Percentiles rank a stretch among this genome's conserved stretches.
Evolutionary conservation across 2,329 filamentous ascomycete genomes (phyloP).

Genomic region (Ceratocystis colombiana): DNA sequence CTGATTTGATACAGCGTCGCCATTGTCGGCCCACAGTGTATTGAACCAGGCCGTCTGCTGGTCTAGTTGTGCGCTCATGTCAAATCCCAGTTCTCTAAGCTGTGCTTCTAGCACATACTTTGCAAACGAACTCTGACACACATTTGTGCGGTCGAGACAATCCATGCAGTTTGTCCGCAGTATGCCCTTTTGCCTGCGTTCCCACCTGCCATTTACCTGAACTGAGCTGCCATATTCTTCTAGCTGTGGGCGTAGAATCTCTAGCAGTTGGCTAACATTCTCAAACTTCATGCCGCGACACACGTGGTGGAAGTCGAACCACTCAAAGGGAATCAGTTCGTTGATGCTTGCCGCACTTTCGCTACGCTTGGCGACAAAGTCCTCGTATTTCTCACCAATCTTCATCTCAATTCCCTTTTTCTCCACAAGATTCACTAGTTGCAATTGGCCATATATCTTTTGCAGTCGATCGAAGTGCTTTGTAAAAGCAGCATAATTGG

Average conservation of each 20-base stretch:
- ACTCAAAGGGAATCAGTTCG: constrained; percentile 55
- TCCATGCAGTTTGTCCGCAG: constrained; percentile 99
- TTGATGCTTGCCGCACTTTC: constrained; percentile 32
- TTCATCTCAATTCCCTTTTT: constrained; percentile 73
- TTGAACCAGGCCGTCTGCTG: constrained; percentile 89
- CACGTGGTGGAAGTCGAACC: constrained; percentile 93
- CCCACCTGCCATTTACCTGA: constrained; percentile 37
- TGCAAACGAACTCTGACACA: constrained; percentile 84
- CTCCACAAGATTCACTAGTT: constrained; percentile 77
- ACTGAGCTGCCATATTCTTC: constrained; percentile 63
- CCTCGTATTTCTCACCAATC: constrained; percentile 69
- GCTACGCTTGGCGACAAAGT: constrained; percentile 57
- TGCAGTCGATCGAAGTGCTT: constrained; percentile 65
- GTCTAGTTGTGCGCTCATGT: constrained; percentile 64
- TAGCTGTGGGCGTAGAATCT: constrained; percentile 57
- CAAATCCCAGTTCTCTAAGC: constrained; percentile 63
- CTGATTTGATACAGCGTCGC: constrained; percentile 88
- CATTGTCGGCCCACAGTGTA: constrained; percentile 92
- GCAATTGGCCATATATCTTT: constrained; percentile 62
- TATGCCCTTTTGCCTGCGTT: constrained; percentile 55
- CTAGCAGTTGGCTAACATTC: constrained; percentile 73
- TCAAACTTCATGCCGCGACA: constrained; percentile 98
- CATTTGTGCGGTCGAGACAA: constrained; percentile 89
- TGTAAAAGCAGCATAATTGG: constrained; percentile 68
- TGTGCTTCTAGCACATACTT: constrained; percentile 73